These are phyloP conservation scores for Daldinia caldariorum DNA, from an alignment of 495 filamentous ascomycete species.

Conservation along the genomic window DNA sequence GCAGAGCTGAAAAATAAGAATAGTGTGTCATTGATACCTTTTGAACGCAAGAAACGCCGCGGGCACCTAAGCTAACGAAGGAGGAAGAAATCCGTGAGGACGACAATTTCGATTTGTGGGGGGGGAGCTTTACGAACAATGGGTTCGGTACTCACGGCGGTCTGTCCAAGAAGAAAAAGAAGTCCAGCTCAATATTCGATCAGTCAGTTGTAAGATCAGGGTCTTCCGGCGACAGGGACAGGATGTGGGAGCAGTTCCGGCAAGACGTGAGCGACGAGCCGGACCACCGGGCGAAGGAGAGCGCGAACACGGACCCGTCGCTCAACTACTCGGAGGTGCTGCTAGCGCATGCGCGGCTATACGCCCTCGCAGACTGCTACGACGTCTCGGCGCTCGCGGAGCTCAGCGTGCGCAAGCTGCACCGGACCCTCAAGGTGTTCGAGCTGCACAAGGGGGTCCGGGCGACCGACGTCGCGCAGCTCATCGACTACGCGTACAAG, in stretches of 20 bases:
- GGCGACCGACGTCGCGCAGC: conserved; percentile 23
- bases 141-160: no score
- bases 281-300: not conserved
- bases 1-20: not conserved
- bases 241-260: conserved; percentile 21
- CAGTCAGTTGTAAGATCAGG: no score
- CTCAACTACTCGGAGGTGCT: conserved; percentile 30
- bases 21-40: not conserved
- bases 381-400: conserved; percentile 15
- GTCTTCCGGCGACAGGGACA: not conserved
- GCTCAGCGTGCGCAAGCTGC: conserved; percentile 20
- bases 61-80: no score
- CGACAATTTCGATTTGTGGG: no score
- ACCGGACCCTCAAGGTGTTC: conserved; percentile 21
- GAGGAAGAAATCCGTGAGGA: no score
- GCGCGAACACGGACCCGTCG: conserved; percentile 2
- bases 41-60: not conserved
- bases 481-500: conserved; percentile 30
- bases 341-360: conserved; percentile 34
- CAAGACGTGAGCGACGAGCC: not conserved
- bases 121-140: no score
- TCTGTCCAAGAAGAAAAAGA: no score
- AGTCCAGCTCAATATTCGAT: no score
- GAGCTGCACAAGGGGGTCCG: conserved; percentile 22
- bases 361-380: conserved; percentile 31